phyloP scores from a whole-genome alignment of 2,329 filamentous ascomycete genomes.

The Knoxdaviesia proteae region DNA sequence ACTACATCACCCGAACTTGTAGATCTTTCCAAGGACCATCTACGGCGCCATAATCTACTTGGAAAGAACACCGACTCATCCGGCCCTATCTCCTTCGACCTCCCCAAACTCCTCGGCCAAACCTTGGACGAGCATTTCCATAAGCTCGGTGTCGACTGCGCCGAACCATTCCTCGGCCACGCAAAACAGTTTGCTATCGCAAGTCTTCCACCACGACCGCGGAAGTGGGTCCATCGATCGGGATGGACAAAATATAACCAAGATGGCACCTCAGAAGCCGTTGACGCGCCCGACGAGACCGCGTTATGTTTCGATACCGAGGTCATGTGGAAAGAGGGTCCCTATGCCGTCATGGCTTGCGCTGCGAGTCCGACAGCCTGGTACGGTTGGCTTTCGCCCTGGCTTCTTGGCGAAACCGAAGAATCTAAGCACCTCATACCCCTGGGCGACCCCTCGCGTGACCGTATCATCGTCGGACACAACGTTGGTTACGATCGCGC shows the following conservation, averaged over 20 bases:
- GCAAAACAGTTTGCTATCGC: slow-evolving; percentile 54
- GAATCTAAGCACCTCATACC: slow-evolving; percentile 68
- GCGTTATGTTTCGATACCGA: slow-evolving; percentile 91
- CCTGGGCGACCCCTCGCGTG: slow-evolving; percentile 51
- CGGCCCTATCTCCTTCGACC: slow-evolving; percentile 63
- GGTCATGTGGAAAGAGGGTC: slow-evolving; percentile 84
- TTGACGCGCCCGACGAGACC: slow-evolving; percentile 58
- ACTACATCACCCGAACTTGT: slow-evolving; percentile 44
- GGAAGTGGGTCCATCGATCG: slow-evolving; percentile 56
- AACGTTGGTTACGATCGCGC: slow-evolving; percentile 92
- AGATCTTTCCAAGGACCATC: slow-evolving; percentile 59
- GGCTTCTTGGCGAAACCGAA: slow-evolving; percentile 67
- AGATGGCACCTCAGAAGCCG: slow-evolving; percentile 48
- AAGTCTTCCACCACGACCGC: slow-evolving; percentile 35
- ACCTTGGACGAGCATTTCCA: slow-evolving; percentile 89
- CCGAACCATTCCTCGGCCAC: slow-evolving; percentile 59
- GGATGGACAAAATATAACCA: slow-evolving; percentile 87
- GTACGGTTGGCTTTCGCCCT: slow-evolving; percentile 96
- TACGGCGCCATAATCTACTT: slow-evolving; percentile 65
- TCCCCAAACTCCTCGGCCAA: slow-evolving; percentile 55
- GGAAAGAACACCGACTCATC: slow-evolving; percentile 72
- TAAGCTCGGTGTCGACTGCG: slow-evolving; percentile 66
- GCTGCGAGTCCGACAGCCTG: slow-evolving; percentile 75
- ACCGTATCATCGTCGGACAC: slow-evolving; percentile 73
- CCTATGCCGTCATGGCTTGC: slow-evolving; percentile 92